Evolutionary conservation across 257 asterid species (phyloP).

Genomic region (Rhazya stricta): DNA sequence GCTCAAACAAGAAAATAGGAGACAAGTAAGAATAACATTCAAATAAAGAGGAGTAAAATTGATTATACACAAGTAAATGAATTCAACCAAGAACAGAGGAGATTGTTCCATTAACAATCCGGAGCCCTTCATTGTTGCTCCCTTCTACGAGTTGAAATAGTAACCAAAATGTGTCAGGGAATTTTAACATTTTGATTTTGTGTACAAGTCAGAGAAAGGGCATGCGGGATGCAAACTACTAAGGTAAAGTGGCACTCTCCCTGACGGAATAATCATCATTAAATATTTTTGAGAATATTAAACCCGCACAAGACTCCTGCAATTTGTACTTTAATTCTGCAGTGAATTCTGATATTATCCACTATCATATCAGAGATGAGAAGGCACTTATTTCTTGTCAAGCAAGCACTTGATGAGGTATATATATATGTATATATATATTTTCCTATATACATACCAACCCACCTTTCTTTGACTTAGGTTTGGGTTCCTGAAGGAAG

Average conservation of each 20-base stretch:
- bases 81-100: not conserved
- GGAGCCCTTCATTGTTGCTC: not conserved
- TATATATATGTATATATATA: no score
- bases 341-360: not conserved
- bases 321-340: not conserved
- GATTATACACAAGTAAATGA: not conserved
- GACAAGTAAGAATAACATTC: not conserved
- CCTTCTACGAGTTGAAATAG: not conserved
- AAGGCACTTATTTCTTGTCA: no score
- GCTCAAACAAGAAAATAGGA: slow-evolving; percentile 27
- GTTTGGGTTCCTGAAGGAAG: not conserved
- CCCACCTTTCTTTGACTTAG: not conserved
- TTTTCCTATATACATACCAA: no score
- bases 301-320: not conserved
- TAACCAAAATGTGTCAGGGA: not conserved
- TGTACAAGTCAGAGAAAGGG: not conserved
- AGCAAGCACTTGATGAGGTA: not conserved
- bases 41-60: not conserved
- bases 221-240: not conserved
- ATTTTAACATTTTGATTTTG: not conserved
- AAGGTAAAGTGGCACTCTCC: not conserved
- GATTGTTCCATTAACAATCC: not conserved
- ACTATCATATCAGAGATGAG: not conserved
- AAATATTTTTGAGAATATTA: not conserved
- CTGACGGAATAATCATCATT: not conserved